Percentiles rank a stretch among this genome's conserved stretches.
These are phyloP conservation scores for Eutrema yunnanense DNA, from an alignment of 345 rosid genomes.

Conservation along the genomic window DNA sequence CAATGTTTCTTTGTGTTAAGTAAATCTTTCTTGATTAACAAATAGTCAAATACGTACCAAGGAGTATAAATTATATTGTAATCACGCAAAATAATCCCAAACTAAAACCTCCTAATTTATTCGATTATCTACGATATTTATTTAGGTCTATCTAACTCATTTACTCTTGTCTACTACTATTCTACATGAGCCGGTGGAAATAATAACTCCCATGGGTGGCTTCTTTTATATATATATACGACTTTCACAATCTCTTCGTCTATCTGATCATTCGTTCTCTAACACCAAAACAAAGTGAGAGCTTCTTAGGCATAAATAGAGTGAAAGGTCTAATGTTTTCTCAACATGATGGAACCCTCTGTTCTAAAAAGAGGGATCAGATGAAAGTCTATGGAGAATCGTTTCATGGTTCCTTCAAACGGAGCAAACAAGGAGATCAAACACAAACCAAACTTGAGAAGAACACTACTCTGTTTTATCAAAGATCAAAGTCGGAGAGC, in stretches of 20 bases:
- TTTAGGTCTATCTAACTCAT: slow-evolving; percentile 31
- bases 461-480: slow-evolving; percentile 9
- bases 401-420: slow-evolving; percentile 20
- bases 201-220: slow-evolving; percentile 16
- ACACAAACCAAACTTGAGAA: slow-evolving; percentile 17
- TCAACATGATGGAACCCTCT: slow-evolving; percentile 7
- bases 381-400: slow-evolving; percentile 12
- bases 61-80: neutral
- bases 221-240: slow-evolving; percentile 9
- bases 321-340: slow-evolving; percentile 14
- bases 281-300: slow-evolving; percentile 11
- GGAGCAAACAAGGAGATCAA: slow-evolving; percentile 19
- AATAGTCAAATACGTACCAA: neutral
- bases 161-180: slow-evolving; percentile 27
- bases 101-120: neutral
- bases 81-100: slow-evolving; percentile 1
- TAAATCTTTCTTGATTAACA: neutral
- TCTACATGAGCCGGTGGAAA: slow-evolving; percentile 26
- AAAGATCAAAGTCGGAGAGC: slow-evolving; percentile 13
- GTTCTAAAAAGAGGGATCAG: slow-evolving; percentile 17
- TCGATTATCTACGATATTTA: slow-evolving; percentile 15
- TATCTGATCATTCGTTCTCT: slow-evolving; percentile 22
- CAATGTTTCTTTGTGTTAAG: neutral
- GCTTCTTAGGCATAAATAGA: neutral
- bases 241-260: neutral